Base-by-base conservation (phyloP, 1,284 basidiomycete species). In the Pseudozyma sp. region DNA sequence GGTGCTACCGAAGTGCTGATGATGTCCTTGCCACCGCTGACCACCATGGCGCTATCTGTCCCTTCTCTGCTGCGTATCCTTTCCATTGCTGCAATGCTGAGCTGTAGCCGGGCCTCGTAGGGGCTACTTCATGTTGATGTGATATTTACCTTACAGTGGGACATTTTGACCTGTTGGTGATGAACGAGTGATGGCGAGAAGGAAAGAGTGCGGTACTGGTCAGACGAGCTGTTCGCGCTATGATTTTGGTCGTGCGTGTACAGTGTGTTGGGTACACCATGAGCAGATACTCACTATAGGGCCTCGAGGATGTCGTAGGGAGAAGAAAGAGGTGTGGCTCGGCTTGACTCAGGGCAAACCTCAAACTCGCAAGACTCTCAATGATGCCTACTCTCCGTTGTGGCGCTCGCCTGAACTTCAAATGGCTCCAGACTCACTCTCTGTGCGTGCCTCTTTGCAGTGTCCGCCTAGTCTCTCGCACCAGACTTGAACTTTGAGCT, bases 61-160 rank as follows among this genome's bases (percentile, higher is more conserved):
- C 45, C n/a, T 38, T 21, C 38, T 18, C 12, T 31, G 9, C 18
- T 5, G 10, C 36, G 35, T 36, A 38, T 53, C 44, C 52, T 40
- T 39, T 50, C 44, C 36, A 31, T 18, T 59, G 54, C 51, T 61
- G 39, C n/a, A 38, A 48, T 53, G 52, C 36, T 59, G 54, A 36
- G 59, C 42, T 25, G 54, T 67, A 74, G 57, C 63, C 64, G 53
- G 66, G 56, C 54, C 65, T 52, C 39, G 10, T 12, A 34, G 40
- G 59, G 54, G 50, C 35, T 34, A 21, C 54, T 48, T 70, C 61
- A 65, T 36, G 59, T 64, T 38, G 68, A 36, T 25, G 45, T 51
- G 61, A 70, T 70, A 68, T 62, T 77, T 69, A 77, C 75, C 70
- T 77, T 77, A 53, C 76, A 77, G 73, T 77, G 76, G 56, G 76